Evolutionary conservation across 2,329 filamentous ascomycete species (phyloP), one percentile per base, ranked within the genome.

Genomic region (Penicillium decumbens): DNA sequence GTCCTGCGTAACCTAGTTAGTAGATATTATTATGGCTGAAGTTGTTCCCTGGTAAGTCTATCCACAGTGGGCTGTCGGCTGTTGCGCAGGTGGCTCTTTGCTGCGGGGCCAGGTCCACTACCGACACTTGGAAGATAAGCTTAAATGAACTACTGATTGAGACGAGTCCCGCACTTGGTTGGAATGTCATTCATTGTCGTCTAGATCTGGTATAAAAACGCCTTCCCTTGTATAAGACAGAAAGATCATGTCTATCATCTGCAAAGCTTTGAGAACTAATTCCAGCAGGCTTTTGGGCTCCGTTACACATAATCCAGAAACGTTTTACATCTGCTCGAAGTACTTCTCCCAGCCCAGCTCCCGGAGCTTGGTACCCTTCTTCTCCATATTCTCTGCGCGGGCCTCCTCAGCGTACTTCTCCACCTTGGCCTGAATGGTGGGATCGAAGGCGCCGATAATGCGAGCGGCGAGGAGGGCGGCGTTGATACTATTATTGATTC

Each of bases 401-500:
- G 72, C 72, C 30, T 65, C 65, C 55, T 70, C 66, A 4, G 72
- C 70, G 54, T 75, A 74, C 29, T 65, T 60, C 55, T 73, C 70
- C 9, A 75, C 66, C 62, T 72, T 73, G 43, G 63, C 62, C 55
- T 72, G 71, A 41, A 75, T 63, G 28, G 56, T 51, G 1, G 66
- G 64, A 52, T 75, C 72, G 54, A 68, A 70, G 3, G 79, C 69
- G 3, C 84, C 84, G 3, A 90, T 67, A 29, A 89, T 85, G 15
- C 85, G 75, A 18, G 85, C 78, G 0, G 87, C 86, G n/a, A 89
- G 71, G 15, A 89, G 74, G 0, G 82, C 87, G 0, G 87, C 87
- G 61, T 90, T 91, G 47, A 85, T 85, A 23, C 84, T 86, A 71
- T 90, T 90, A 69, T 89, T 88, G 67, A 90, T 89, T 9, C 82